These are phyloP conservation scores for Scheffersomyces segobiensis DNA, from an alignment of 1,139 yeast genomes.

Conservation along the genomic window DNA sequence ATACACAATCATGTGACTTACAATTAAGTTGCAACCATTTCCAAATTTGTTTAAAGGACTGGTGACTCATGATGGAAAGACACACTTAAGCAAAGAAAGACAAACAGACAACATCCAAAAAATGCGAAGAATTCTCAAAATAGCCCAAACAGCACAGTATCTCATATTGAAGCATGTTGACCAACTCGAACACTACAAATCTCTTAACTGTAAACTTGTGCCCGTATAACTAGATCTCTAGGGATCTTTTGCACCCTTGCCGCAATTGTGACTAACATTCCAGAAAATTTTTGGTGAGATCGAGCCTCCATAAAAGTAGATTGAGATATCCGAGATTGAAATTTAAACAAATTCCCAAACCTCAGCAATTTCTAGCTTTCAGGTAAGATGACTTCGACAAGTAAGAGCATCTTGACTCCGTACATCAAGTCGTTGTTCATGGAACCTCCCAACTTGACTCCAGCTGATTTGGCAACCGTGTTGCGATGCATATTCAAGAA, in stretches of 20 bases:
- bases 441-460: slow-evolving; percentile 60
- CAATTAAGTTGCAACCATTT: neutral
- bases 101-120: neutral
- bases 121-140: neutral
- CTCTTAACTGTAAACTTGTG: neutral
- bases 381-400: slow-evolving; percentile 3
- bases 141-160: too few relatives aligned
- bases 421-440: slow-evolving; percentile 61
- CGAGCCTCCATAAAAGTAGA: neutral
- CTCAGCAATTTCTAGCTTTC: neutral
- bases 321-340: neutral
- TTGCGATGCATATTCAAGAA: slow-evolving; percentile 61
- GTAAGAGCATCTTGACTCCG: slow-evolving; percentile 50
- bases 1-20: neutral
- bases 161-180: neutral
- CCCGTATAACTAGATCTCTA: neutral
- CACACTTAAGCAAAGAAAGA: neutral
- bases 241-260: neutral
- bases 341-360: neutral
- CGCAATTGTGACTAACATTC: neutral
- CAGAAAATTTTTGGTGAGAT: neutral
- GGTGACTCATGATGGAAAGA: neutral
- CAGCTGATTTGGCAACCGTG: slow-evolving; percentile 61
- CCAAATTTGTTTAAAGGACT: neutral
- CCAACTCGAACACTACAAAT: neutral